Conservation (phyloP, 495 filamentous ascomycete genomes). For the Annulohypoxylon bovei region DNA sequence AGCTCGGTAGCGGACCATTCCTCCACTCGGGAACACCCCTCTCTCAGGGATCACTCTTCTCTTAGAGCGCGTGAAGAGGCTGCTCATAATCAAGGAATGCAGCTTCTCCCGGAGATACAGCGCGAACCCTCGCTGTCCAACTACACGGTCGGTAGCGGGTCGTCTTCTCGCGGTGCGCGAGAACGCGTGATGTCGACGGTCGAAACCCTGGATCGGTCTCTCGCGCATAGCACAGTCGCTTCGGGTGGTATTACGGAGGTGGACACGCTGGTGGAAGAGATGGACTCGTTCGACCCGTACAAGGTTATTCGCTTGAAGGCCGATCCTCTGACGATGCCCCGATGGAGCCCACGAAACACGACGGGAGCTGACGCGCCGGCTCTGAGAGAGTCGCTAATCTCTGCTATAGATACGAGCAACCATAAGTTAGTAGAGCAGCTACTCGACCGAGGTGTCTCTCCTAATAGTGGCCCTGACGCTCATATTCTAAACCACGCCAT, state of each 20-base stretch:
- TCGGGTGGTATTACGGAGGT: constrained; percentile 40
- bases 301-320: constrained; percentile 50
- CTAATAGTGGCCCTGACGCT: constrained; percentile 51
- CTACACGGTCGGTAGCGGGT: constrained; percentile 28
- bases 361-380: constrained; percentile 46
- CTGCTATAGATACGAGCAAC: constrained; percentile 56
- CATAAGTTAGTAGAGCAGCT: constrained; percentile 61
- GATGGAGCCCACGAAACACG: constrained; percentile 52
- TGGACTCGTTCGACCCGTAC: constrained; percentile 45
- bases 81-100: constrained; percentile 8
- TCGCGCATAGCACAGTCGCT: constrained; percentile 20
- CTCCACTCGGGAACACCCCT: constrained; percentile 10
- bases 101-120: constrained; percentile 38
- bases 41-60: constrained; percentile 24
- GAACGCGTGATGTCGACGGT: constrained; percentile 32
- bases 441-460: constrained; percentile 60
- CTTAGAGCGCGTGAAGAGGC: constrained; percentile 14
- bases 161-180: constrained; percentile 27
- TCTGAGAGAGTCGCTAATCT: constrained; percentile 42
- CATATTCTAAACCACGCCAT: constrained; percentile 57
- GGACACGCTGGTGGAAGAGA: constrained; percentile 42
- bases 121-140: constrained; percentile 44
- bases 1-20: constrained; percentile 25
- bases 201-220: constrained; percentile 30
- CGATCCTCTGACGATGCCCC: constrained; percentile 48